phyloP scores from a whole-genome alignment of 2,329 filamentous ascomycete genomes.

The Colletotrichum zoysiae region DNA sequence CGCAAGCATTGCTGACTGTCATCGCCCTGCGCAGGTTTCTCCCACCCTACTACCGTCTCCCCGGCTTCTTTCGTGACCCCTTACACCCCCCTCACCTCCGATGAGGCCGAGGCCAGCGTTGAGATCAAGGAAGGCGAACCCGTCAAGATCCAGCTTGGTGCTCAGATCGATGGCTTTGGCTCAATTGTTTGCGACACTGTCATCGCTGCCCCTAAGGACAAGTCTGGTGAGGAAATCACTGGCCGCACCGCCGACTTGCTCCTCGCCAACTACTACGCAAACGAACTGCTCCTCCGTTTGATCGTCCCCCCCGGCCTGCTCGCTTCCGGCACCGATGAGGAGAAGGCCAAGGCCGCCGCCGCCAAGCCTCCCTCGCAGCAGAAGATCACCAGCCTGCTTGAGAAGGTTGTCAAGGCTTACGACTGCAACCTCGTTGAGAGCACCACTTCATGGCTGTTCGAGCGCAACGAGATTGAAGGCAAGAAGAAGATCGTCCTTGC shows the following conservation, averaged over 20 bases:
- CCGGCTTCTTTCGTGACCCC: conserved; percentile 95
- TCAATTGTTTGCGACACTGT: conserved; percentile 96
- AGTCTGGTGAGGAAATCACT: conserved; percentile 73
- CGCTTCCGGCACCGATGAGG: conserved; percentile 86
- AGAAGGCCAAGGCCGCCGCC: conserved; percentile 90
- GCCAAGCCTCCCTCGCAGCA: conserved; percentile 86
- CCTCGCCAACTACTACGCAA: conserved; percentile 92
- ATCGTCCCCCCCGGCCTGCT: conserved; percentile 93
- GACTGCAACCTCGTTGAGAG: conserved; percentile 95
- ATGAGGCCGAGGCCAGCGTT: conserved; percentile 84
- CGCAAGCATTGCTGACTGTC: conserved; percentile 40
- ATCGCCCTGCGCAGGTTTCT: conserved; percentile 72
- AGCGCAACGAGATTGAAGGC: conserved; percentile 96
- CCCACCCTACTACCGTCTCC: conserved; percentile 94
- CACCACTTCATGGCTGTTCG: conserved; percentile 97
- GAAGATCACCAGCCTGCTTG: conserved; percentile 87
- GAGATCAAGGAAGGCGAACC: conserved; percentile 87
- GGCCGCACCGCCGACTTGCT: conserved; percentile 88
- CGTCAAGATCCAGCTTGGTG: conserved; percentile 98
- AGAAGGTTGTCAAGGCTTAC: conserved; percentile 92
- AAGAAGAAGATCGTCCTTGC: conserved; percentile 97
- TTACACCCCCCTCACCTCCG: conserved; percentile 91
- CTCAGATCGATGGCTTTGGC: conserved; percentile 97
- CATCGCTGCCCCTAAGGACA: conserved; percentile 74
- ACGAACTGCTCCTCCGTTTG: conserved; percentile 91